Base-by-base conservation (phyloP, 2,329 filamentous ascomycete species). In the Aspergillus udagawae region DNA sequence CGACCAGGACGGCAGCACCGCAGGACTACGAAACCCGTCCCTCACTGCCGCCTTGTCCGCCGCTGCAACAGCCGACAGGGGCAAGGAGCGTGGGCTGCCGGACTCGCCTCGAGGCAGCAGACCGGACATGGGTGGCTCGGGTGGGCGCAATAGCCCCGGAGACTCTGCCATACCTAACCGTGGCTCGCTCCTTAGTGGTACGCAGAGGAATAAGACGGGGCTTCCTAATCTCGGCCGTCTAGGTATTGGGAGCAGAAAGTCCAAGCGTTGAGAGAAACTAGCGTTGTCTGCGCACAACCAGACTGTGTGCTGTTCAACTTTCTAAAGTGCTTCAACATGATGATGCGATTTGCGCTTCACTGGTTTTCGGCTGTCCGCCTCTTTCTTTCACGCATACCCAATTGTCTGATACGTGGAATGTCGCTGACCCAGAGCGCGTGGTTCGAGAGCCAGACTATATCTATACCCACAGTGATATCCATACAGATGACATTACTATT, bases 211-310 rank as follows among this genome's bases (percentile, higher is more conserved):
- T 47, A 83, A 83, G 66, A 82, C 83, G 8, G 84, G 86, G 49
- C 73, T 91, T 44, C 85, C 87, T 4, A 86, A 90, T 67, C 84
- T 91, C 70, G 87, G 88, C 4, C 80, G 88, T 56, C 74, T 91
- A 50, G 88, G 87, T n/a, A 88, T 88, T 35, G 87, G 89, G 17
- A 79, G 86, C 47, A 85, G 86, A 47, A 85, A 84, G 55, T 68
- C 67, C 51, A 77, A 76, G 62, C 69, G 69, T 49, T 77, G 63
- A 73, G 48, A 32, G 35, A 44, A 32, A 32, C 25, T 25, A 28
- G 32, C 29, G 3, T 52, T 59, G 12, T 53, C 7, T 42, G 32
- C 14, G 14, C 32, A 38, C 14, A 17, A 38, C 2, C 32, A 29
- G 28, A 3, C 28, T 29, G 3, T 29, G 9, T 29, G 28, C 28